A percentile compares a stretch with the other conserved stretches of the same genome.
phyloP scores from a whole-genome alignment of 2,329 filamentous ascomycete species.

The Ascochyta viciae-villosae region DNA sequence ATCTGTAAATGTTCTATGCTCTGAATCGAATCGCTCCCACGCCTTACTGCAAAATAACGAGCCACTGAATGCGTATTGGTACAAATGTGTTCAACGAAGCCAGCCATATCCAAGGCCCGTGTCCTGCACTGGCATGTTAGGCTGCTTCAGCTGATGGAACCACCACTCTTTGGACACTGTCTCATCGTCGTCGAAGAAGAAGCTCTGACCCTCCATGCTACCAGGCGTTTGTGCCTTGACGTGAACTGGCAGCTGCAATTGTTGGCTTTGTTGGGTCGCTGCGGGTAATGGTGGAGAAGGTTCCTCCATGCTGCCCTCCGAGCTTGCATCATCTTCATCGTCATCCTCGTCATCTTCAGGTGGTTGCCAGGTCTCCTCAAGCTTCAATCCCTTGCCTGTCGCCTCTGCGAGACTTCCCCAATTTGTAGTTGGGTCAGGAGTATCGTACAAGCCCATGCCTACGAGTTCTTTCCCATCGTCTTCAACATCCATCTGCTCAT shows the following conservation, averaged over 20 bases:
- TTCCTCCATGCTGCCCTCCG: constrained; percentile 54
- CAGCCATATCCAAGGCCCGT: constrained; percentile 48
- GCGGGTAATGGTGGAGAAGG: constrained; percentile 38
- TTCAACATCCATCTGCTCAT: constrained; percentile 63
- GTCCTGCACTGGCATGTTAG: constrained; percentile 48
- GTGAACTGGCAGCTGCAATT: constrained; percentile 33
- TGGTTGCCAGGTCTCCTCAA: constrained; percentile 81
- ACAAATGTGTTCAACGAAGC: constrained; percentile 33
- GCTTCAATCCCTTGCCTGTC: constrained; percentile 75
- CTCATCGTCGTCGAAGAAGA: constrained; percentile 51
- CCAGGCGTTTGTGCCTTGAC: constrained; percentile 37
- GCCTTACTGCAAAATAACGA: constrained; percentile 41
- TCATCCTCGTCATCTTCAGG: constrained; percentile 53
- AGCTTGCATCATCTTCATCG: constrained; percentile 56
- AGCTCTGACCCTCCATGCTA: constrained; percentile 51
- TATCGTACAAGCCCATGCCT: constrained; percentile 83
- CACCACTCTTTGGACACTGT: constrained; percentile 50
- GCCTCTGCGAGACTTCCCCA: constrained; percentile 59
- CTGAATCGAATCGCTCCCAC: constrained; percentile 30
- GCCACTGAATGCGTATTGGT: constrained; percentile 15
- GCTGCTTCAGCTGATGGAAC: constrained; percentile 49
- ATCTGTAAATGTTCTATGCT: constrained; percentile 30
- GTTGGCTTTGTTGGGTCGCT: constrained; percentile 25
- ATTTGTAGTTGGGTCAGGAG: constrained; percentile 66
- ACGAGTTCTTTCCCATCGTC: constrained; percentile 73